A percentile compares a stretch with the other conserved stretches of the same genome.
Evolutionary conservation across 2,329 filamentous ascomycete species (phyloP).

Genomic region (Aspergillus fumigatus): DNA sequence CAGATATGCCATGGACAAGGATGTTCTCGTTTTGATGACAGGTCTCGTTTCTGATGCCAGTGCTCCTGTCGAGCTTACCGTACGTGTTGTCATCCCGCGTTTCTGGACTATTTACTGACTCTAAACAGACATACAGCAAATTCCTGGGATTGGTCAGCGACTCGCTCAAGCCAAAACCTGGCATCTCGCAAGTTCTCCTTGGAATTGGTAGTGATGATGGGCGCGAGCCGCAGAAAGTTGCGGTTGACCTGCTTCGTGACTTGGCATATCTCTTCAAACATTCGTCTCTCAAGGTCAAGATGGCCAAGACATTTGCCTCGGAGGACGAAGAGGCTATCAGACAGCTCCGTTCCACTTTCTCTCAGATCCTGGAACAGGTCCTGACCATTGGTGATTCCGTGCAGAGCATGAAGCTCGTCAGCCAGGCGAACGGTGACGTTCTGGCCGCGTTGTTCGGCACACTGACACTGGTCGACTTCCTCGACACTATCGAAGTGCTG

Average conservation of each 20-base stretch:
- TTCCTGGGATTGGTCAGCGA: slow-evolving; percentile 72
- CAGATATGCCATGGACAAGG: slow-evolving; percentile 73
- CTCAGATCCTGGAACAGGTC: slow-evolving; percentile 61
- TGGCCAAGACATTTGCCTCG: slow-evolving; percentile 33
- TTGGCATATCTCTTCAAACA: slow-evolving; percentile 38
- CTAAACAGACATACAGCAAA: slow-evolving; percentile 64
- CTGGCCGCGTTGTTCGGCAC: slow-evolving; percentile 78
- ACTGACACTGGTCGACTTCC: slow-evolving; percentile 80
- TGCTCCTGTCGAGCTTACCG: slow-evolving; percentile 66
- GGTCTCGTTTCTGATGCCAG: slow-evolving; percentile 70
- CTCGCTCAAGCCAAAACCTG: slow-evolving; percentile 68
- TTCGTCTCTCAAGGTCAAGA: slow-evolving; percentile 38
- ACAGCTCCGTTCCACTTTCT: slow-evolving; percentile 66
- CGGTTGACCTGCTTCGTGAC: slow-evolving; percentile 39
- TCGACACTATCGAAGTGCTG: slow-evolving; percentile 79
- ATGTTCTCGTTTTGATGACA: slow-evolving; percentile 68
- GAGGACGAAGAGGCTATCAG: slow-evolving; percentile 53
- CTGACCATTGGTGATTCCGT: slow-evolving; percentile 58
- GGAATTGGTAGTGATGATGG: slow-evolving; percentile 51
- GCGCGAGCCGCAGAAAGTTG: slow-evolving; percentile 41
- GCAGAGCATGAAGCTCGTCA: slow-evolving; percentile 32
- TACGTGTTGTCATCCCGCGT: slow-evolving; percentile 14
- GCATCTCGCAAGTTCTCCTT: slow-evolving; percentile 67
- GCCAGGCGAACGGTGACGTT: slow-evolving; percentile 56
- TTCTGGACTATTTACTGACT: slow-evolving; percentile 9